Evolutionary conservation across 2,329 filamentous ascomycete species (phyloP), one percentile per base, ranked within the genome.

Genomic region (Aureobasidium sp.): DNA sequence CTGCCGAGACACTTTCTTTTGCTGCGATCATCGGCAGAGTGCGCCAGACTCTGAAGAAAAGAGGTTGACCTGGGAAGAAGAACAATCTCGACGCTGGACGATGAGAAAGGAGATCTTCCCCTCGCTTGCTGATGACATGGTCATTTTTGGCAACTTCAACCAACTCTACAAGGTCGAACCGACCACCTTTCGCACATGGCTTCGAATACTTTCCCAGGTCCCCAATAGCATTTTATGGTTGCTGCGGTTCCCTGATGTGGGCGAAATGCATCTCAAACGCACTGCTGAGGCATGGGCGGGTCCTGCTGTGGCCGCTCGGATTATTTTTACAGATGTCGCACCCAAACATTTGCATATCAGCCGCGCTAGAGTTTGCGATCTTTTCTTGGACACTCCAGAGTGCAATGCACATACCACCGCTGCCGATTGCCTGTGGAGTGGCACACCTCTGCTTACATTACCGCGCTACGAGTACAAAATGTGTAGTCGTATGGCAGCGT

Each of bases 151-250:
- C 7, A 99, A 99, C 75, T 99, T 99, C 77, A 99, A 99, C 72
- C 94, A 99, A 74, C 80, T 99, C 36, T 99, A 99, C 78, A 99
- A 99, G 91, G 97, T 99, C 75, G 94, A 99, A 68, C 94, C 94
- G 1, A 95, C 91, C 3, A 97, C 91, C 8, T 97, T 97, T 77
- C 88, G 94, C 57, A 91, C 90, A 45, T 99, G 94, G 92, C 80
- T 99, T 31, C 89, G 94, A 62, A 97, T 99, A 66, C 82, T 99
- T 22, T 84, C 90, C 39, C 84, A 84, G 63, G 86, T 93, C 17
- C 92, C 93, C 0, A 96, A 94, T 64, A 89, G 93, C 9, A 84
- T 97, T 41, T 82, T 99, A 29, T 99, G 94, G 94, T 84, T 99
- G 5, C 83, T 99, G n/a, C 88, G 93, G 42, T 99, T 99, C 72